Conservation (phyloP, 345 rosid genomes). For the Boechera stricta region DNA sequence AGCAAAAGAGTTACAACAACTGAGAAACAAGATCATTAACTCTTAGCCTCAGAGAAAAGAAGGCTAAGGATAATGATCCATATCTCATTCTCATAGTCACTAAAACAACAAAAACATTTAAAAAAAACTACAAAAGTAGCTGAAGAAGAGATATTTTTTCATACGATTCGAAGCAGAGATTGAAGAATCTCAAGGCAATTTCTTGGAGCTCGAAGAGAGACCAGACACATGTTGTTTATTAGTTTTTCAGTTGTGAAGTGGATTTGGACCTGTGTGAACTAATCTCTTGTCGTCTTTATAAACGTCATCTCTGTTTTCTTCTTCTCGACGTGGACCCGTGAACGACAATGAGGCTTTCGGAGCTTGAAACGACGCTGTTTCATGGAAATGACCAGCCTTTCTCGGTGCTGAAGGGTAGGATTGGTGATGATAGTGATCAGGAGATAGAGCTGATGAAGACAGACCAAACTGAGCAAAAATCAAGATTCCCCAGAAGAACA, state of each 20-base stretch:
- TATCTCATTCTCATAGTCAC: constrained; percentile 33
- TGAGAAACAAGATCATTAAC: constrained; percentile 67
- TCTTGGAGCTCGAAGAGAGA: constrained; percentile 24
- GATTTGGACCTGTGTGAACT: constrained; percentile 93
- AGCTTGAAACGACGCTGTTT: constrained; percentile 42
- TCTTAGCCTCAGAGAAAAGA: constrained; percentile 52
- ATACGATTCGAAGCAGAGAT: constrained; percentile 5
- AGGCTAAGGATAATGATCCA: constrained; percentile 60
- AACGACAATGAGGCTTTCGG: constrained; percentile 45
- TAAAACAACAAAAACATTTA: constrained; percentile 9
- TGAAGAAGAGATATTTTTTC: not conserved
- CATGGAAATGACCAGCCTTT: constrained; percentile 50
- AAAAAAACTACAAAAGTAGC: constrained; percentile 24
- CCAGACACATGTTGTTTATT: constrained; percentile 29
- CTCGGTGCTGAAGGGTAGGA: constrained; percentile 48
- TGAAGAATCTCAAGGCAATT: constrained; percentile 10
- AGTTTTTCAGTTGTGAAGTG: constrained; percentile 75
- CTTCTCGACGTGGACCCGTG: constrained; percentile 37
- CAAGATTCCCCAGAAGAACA: constrained; percentile 58
- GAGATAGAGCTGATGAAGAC: constrained; percentile 46
- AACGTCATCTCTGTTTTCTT: constrained; percentile 50
- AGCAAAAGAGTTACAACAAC: constrained; percentile 44
- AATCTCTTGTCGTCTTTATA: constrained; percentile 81
- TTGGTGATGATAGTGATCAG: constrained; percentile 39
- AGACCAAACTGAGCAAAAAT: constrained; percentile 51